phyloP scores from a whole-genome alignment of 1,139 yeast genomes.

The Blastobotrys ciferrii region DNA sequence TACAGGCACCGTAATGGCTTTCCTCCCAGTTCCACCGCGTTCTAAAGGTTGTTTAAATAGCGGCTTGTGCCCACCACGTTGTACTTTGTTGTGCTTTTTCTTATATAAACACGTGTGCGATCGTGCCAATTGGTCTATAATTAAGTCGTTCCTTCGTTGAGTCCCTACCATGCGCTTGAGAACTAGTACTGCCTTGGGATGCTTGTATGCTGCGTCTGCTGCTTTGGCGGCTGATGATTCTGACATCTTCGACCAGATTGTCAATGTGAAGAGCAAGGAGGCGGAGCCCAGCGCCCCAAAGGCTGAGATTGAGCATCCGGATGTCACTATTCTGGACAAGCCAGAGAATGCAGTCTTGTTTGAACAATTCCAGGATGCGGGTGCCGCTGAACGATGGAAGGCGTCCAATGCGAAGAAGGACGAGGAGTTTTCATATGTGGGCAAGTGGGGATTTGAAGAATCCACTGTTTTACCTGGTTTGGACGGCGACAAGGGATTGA shows the following conservation, averaged over 20 bases:
- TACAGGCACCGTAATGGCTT: no score
- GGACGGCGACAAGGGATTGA: constrained; percentile 67
- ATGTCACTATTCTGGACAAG: constrained; percentile 21
- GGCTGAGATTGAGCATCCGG: constrained; percentile 31
- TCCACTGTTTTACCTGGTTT: constrained; percentile 56
- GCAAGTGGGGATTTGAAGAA: constrained; percentile 73
- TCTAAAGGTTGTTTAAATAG: background rate
- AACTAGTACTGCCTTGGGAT: constrained; percentile 19
- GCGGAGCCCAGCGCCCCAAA: constrained; percentile 1
- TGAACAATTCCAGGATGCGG: constrained; percentile 61
- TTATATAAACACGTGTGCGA: no score
- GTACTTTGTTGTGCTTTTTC: no score
- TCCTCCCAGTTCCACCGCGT: constrained; percentile 5
- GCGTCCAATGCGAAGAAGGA: constrained; percentile 58
- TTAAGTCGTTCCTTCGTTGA: no score
- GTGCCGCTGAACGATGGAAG: constrained; percentile 53
- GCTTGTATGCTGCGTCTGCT: constrained; percentile 17
- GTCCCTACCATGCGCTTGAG: constrained; percentile 16
- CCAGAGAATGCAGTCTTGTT: constrained; percentile 47
- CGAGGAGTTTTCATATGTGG: constrained; percentile 56
- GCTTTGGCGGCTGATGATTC: constrained; percentile 14
- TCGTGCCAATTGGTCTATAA: no score
- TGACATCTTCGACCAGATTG: constrained; percentile 17
- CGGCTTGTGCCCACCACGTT: no score
- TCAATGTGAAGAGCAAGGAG: constrained; percentile 3